Conservation (phyloP, 768 basidiomycete species). For the Cystobasidiopsis lactophilus region DNA sequence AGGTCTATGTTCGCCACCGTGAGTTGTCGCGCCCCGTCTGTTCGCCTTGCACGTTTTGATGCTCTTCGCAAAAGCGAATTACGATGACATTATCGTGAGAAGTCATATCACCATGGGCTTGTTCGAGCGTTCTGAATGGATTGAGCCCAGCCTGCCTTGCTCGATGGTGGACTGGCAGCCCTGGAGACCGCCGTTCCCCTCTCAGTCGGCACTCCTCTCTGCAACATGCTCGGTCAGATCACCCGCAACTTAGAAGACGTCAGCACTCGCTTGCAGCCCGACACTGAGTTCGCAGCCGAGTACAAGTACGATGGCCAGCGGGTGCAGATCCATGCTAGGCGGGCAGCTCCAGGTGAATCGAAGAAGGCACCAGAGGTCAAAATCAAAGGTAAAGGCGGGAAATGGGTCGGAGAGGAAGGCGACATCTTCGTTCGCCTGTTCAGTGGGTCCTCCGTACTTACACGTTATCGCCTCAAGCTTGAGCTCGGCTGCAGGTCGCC, state of each 20-base stretch:
- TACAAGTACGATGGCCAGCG: conserved; percentile 63
- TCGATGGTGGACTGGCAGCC: conserved; percentile 39
- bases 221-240: conserved; percentile 69
- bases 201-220: conserved; percentile 53
- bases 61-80: conserved; percentile 15
- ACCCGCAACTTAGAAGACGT: conserved; percentile 62
- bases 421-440: conserved; percentile 42
- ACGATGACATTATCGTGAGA: conserved; percentile 30
- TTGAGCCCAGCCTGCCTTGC: conserved; percentile 20
- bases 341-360: conserved; percentile 39
- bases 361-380: conserved; percentile 4
- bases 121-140: background rate
- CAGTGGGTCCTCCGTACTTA: conserved; percentile 66
- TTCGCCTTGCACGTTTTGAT: background rate
- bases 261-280: conserved; percentile 41
- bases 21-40: background rate
- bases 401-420: conserved; percentile 20
- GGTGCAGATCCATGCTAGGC: conserved; percentile 30
- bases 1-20: conserved; percentile 19
- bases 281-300: conserved; percentile 55
- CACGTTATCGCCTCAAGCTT: background rate
- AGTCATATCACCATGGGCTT: background rate
- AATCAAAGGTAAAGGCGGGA: conserved; percentile 16
- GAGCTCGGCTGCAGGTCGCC: background rate
- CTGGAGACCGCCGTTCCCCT: conserved; percentile 42